Evolutionary conservation across 495 filamentous ascomycete genomes (phyloP).

Genomic region (Annulohypoxylon maeteangense): DNA sequence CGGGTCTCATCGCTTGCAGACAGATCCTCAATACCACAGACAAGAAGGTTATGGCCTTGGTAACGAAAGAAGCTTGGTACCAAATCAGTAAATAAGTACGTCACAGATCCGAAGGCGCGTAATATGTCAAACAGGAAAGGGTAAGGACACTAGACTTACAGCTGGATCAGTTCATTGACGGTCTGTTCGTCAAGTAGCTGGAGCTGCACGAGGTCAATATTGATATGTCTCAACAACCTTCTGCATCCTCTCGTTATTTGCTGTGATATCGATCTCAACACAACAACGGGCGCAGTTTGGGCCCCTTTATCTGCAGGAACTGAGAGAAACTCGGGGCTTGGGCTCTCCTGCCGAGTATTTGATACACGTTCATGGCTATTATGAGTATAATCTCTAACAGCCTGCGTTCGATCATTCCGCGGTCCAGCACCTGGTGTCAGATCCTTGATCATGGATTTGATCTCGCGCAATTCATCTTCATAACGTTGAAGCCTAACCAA

Average conservation of each 20-base stretch:
- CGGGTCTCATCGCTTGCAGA: constrained; percentile 48
- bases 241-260: constrained; percentile 40
- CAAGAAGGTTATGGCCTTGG: constrained; percentile 44
- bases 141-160: constrained; percentile 22
- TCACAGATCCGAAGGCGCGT: neutral
- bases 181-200: constrained; percentile 46
- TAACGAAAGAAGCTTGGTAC: constrained; percentile 38
- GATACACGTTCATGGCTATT: constrained; percentile 6
- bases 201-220: constrained; percentile 44
- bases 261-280: constrained; percentile 45
- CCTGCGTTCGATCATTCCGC: constrained; percentile 1
- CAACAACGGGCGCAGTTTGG: constrained; percentile 44
- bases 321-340: constrained; percentile 39
- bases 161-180: constrained; percentile 42
- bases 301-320: constrained; percentile 45
- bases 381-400: neutral
- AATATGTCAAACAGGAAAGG: neutral
- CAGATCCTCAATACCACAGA: constrained; percentile 38
- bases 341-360: constrained; percentile 15
- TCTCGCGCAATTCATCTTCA: constrained; percentile 43
- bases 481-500: constrained; percentile 38
- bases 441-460: constrained; percentile 42
- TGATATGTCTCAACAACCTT: constrained; percentile 36
- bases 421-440: constrained; percentile 7
- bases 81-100: neutral